phyloP scores from a whole-genome alignment of 176 grass and related monocot species.

The Areca catechu region DNA sequence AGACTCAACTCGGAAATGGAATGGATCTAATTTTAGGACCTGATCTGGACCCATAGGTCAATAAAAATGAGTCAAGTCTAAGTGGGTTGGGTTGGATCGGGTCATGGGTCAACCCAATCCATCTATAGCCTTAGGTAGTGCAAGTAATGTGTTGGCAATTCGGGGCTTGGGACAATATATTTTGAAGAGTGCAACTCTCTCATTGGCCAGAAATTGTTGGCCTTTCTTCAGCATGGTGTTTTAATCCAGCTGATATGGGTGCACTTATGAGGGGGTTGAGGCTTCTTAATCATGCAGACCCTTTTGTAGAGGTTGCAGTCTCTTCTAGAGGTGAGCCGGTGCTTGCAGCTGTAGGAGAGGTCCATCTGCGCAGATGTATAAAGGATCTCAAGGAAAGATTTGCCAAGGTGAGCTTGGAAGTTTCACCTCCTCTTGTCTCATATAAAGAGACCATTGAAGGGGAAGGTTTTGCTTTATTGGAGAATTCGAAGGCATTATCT shows the following conservation, averaged over 20 bases:
- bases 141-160: slow-evolving; percentile 82
- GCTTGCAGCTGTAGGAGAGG: slow-evolving; percentile 72
- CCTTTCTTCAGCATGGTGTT: slow-evolving; percentile 93
- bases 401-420: slow-evolving; percentile 71
- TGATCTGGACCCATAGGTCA: too few species aligned
- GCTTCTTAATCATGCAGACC: slow-evolving; percentile 79
- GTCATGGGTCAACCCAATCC: too few species aligned
- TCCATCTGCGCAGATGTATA: slow-evolving; percentile 85
- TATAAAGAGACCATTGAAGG: slow-evolving; percentile 88
- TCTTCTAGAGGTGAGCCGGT: slow-evolving; percentile 75
- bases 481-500: slow-evolving; percentile 21
- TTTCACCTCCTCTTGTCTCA: slow-evolving; percentile 76
- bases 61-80: too few species aligned
- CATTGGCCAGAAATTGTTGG: slow-evolving; percentile 61
- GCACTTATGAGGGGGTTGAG: slow-evolving; percentile 59
- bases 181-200: slow-evolving; percentile 87
- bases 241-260: slow-evolving; percentile 63
- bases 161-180: slow-evolving; percentile 69
- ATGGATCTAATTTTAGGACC: too few species aligned
- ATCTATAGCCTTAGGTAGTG: too few species aligned
- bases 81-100: too few species aligned
- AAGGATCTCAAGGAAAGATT: slow-evolving; percentile 89
- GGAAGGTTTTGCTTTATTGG: slow-evolving; percentile 36
- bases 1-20: too few species aligned
- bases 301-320: slow-evolving; percentile 76